A percentile compares a stretch with the other conserved stretches of the same genome.
Evolutionary conservation across 225 moss, liverwort and hornwort genomes (phyloP).

Genomic region (Anthoceros angustus): DNA sequence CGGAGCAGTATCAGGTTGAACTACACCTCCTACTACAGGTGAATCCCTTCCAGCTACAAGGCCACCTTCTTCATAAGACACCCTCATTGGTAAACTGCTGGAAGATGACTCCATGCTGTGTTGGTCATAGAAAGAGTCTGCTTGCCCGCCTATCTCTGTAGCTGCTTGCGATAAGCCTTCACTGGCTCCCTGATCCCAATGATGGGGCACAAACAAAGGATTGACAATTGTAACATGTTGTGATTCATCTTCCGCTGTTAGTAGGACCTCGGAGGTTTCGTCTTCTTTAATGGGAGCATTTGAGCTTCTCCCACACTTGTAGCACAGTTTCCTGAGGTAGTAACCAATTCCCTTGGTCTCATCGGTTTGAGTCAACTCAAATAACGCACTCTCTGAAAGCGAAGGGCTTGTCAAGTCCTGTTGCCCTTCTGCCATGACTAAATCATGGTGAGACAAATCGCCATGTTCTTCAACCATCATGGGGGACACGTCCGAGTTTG

Average conservation of each 20-base stretch:
- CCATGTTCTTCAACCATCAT: too few species aligned
- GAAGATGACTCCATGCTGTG: background rate
- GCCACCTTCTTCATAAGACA: background rate
- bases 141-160: background rate
- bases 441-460: too few species aligned
- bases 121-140: background rate
- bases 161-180: too few species aligned
- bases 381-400: background rate
- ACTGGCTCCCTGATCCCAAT: too few species aligned
- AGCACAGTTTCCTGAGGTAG: background rate
- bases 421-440: too few species aligned
- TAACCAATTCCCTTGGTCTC: background rate
- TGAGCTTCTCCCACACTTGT: constrained; percentile 1
- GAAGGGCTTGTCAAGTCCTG: too few species aligned
- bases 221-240: too few species aligned
- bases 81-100: background rate
- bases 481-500: too few species aligned
- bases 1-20: too few species aligned
- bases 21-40: background rate
- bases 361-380: background rate
- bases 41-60: background rate
- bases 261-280: background rate
- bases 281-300: background rate
- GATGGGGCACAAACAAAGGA: too few species aligned
- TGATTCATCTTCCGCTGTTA: too few species aligned